Base-by-base conservation (phyloP, 2,329 filamentous ascomycete genomes). In the Cercospora sp. region DNA sequence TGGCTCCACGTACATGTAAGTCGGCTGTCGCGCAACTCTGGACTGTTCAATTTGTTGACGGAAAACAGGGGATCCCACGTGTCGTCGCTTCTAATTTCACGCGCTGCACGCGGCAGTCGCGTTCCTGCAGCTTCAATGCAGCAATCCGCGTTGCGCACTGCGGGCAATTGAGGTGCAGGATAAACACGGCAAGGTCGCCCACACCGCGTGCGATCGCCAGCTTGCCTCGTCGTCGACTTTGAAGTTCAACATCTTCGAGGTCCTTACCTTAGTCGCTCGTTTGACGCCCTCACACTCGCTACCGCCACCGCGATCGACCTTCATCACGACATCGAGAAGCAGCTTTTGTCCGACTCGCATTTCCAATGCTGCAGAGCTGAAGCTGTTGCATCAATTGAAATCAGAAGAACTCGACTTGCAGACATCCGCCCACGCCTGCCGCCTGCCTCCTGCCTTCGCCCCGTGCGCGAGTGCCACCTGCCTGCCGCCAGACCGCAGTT, bases 401-500 rank as follows among this genome's bases (percentile, higher is more conserved):
- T 5, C 18, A 20, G 55, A 23, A 58, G 31, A 26, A 59, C 20
- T 28, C 23, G 48, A 31, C n/a, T 48, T 33, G 48, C 61, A 63
- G 48, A 51, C 12, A n/a, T 23, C 45, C 61, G 30, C 10, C 45
- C 45, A 31, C 61, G 23, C 61, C 61, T 63, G 20, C 61, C 61
- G 23, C 61, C 61, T 63, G 20, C 61, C 61, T 57, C 26, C n/a
- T 42, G 64, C 31, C 55, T 42, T n/a, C 36, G 16, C 16, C 16
- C 8, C 45, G n/a, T 20, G 30, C 16, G 3, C 55, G 36, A 60
- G 28, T 51, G 3, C 7, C 45, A 57, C 64, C 57, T 65, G 58
- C 64, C 64, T 28, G 12, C n/a, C 42, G 64, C 45, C 55, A 60
- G 42, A 65, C 51, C 45, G 64, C 58, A 40, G 31, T 31, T 65